Percentiles rank a stretch among this genome's conserved stretches.
Conservation (phyloP, 257 asterid species). For the Primulina eburnea region DNA sequence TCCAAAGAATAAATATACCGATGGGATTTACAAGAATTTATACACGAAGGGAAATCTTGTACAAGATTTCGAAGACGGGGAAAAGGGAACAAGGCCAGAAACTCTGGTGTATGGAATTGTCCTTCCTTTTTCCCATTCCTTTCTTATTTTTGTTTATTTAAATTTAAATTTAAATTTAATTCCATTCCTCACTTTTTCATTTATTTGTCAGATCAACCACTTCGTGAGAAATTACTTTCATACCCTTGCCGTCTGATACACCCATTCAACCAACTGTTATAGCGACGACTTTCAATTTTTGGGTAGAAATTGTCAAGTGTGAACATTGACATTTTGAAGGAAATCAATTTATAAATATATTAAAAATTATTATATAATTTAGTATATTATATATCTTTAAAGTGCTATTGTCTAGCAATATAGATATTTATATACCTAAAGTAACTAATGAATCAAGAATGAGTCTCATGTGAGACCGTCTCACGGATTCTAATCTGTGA, state of each 20-base stretch:
- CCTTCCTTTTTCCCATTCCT: constrained; percentile 15
- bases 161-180: constrained; percentile 3
- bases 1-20: constrained; percentile 2
- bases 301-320: not conserved
- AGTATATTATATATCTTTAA: no score
- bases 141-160: constrained; percentile 15
- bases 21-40: constrained; percentile 8
- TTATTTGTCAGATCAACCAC: constrained; percentile 26
- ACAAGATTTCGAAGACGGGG: constrained; percentile 28
- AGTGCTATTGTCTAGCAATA: no score
- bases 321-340: not conserved
- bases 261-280: constrained; percentile 40
- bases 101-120: constrained; percentile 31
- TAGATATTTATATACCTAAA: no score
- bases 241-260: constrained; percentile 12
- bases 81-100: constrained; percentile 20
- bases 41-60: constrained; percentile 21
- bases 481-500: no score
- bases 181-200: constrained; percentile 14
- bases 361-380: not conserved
- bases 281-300: constrained; percentile 21
- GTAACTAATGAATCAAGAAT: no score
- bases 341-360: no score
- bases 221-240: not conserved
- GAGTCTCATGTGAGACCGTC: no score